phyloP scores from a whole-genome alignment of 495 filamentous ascomycete genomes.

The Xylaria venustula region DNA sequence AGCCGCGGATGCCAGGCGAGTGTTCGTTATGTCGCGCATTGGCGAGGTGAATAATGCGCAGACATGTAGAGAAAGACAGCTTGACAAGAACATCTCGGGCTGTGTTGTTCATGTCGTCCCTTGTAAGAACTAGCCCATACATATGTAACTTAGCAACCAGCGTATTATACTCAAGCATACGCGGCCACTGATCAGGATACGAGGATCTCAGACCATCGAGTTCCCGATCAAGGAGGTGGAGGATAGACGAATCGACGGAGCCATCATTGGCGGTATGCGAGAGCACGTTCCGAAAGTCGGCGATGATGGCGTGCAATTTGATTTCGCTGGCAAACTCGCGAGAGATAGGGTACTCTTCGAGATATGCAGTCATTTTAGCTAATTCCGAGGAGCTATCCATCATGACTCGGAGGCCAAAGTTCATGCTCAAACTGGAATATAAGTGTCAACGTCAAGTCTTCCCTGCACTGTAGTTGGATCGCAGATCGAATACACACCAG shows the following conservation, averaged over 20 bases:
- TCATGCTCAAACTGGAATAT: conserved; percentile 27
- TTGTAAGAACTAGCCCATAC: conserved; percentile 24
- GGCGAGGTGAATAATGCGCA: conserved; percentile 4
- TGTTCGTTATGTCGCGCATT: conserved; percentile 10
- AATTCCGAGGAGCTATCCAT: conserved; percentile 30
- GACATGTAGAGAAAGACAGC: conserved; percentile 8
- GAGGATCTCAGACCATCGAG: conserved; percentile 24
- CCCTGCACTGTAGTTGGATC: background rate
- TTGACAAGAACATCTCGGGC: conserved; percentile 27
- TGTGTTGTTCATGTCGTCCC: conserved; percentile 10
- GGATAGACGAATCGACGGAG: conserved; percentile 28
- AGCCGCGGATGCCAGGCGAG: background rate
- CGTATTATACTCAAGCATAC: conserved; percentile 20
- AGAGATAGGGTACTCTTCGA: conserved; percentile 22
- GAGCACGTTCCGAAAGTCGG: conserved; percentile 25
- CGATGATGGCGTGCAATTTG: conserved; percentile 20
- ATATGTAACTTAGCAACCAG: conserved; percentile 25
- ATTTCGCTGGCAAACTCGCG: conserved; percentile 24
- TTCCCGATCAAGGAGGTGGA: conserved; percentile 32
- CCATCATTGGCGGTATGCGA: conserved; percentile 26
- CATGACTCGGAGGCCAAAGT: conserved; percentile 29
- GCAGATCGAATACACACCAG: conserved; percentile 20
- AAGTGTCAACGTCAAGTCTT: background rate
- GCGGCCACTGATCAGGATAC: conserved; percentile 24
- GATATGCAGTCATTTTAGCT: conserved; percentile 15